Evolutionary conservation across 1,284 basidiomycete genomes (phyloP).

Genomic region (Rhodotorula sp.): DNA sequence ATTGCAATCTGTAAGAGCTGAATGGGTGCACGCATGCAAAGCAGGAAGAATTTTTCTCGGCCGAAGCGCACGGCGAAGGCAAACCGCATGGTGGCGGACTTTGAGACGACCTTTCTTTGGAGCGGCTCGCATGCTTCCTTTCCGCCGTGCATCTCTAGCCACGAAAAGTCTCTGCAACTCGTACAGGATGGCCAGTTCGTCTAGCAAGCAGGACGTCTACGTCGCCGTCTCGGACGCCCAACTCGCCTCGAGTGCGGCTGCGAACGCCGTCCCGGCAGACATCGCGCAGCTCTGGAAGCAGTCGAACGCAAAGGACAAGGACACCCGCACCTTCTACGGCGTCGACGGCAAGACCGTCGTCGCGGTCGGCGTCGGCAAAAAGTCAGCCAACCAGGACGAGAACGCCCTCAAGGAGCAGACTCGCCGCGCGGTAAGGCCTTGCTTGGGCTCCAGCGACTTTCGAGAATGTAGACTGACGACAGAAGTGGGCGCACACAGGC

Average conservation of each 20-base stretch:
- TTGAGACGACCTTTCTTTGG: not conserved
- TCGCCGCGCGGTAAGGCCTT: constrained; percentile 52
- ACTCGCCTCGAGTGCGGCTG: not conserved
- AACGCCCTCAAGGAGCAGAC: constrained; percentile 60
- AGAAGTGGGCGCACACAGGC: constrained; percentile 18
- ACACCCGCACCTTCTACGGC: constrained; percentile 55
- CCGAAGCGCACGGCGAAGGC: too few species aligned
- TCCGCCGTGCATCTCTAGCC: not conserved
- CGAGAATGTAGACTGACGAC: not conserved
- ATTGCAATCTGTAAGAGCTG: too few species aligned
- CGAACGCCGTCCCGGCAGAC: constrained; percentile 7
- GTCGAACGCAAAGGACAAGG: constrained; percentile 57
- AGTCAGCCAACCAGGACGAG: constrained; percentile 21
- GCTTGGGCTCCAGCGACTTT: not conserved
- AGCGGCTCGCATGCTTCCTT: not conserved
- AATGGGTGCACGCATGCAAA: too few species aligned
- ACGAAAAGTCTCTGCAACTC: not conserved
- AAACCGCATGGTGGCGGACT: not conserved
- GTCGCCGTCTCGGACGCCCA: constrained; percentile 14
- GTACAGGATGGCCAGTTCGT: constrained; percentile 25
- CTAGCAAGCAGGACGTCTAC: constrained; percentile 24
- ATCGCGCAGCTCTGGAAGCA: constrained; percentile 54
- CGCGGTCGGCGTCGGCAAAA: constrained; percentile 34
- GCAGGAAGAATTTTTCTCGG: too few species aligned
- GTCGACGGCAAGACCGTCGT: constrained; percentile 38